Conservation (phyloP, 768 basidiomycete genomes). For the Phlebiopsis flavidoalba region DNA sequence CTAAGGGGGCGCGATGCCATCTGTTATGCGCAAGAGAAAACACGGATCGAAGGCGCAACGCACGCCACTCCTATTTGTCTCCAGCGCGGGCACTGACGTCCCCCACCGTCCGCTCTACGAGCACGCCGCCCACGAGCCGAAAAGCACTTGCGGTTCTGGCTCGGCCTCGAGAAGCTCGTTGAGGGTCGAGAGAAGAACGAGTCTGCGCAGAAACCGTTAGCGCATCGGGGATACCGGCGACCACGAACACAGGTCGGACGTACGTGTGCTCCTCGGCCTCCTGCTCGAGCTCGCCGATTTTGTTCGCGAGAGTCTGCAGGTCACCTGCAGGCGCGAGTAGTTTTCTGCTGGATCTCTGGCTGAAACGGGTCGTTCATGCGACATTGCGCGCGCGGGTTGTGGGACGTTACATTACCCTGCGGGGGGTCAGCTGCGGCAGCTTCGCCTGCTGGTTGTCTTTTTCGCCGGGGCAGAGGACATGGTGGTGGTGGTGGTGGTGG, state of each 20-base stretch:
- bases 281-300: slow-evolving; percentile 93
- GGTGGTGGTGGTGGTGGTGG: slow-evolving; percentile 18
- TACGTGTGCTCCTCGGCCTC: slow-evolving; percentile 95
- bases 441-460: slow-evolving; percentile 58
- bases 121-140: slow-evolving; percentile 89
- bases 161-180: slow-evolving; percentile 78
- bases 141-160: slow-evolving; percentile 94
- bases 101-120: slow-evolving; percentile 93
- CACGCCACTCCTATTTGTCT: slow-evolving; percentile 87
- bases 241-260: slow-evolving; percentile 21
- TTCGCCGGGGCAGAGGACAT: slow-evolving; percentile 35
- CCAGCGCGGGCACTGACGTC: slow-evolving; percentile 88
- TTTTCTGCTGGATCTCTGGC: slow-evolving; percentile 83
- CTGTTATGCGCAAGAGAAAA: neutral
- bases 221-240: neutral
- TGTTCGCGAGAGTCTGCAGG: slow-evolving; percentile 84
- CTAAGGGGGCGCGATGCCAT: slow-evolving; percentile 34
- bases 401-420: slow-evolving; percentile 56
- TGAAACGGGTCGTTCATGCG: slow-evolving; percentile 22
- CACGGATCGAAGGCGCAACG: slow-evolving; percentile 22
- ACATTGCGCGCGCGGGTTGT: neutral
- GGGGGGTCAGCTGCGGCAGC: slow-evolving; percentile 56
- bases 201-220: slow-evolving; percentile 37
- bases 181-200: slow-evolving; percentile 85
- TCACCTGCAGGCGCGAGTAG: slow-evolving; percentile 81